A percentile compares a stretch with the other conserved stretches of the same genome.
Evolutionary conservation across 2,329 filamentous ascomycete species (phyloP).

Genomic region (Thielaviopsis punctulata): DNA sequence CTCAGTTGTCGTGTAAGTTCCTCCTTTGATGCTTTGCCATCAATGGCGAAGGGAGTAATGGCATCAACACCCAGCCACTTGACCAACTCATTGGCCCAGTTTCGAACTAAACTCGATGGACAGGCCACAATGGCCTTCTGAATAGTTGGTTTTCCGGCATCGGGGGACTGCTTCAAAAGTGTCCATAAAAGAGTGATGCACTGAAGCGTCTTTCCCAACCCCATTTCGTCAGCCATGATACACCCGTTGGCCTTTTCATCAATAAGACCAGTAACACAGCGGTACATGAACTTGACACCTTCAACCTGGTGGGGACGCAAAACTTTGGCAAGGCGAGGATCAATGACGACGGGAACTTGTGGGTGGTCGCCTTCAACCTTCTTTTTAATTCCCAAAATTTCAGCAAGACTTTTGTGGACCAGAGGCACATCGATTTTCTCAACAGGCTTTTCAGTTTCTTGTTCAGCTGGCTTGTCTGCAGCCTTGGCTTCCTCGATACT

Average conservation of each 20-base stretch:
- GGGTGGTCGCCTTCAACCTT: slow-evolving; percentile 64
- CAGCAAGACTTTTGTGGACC: slow-evolving; percentile 85
- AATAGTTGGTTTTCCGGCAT: slow-evolving; percentile 84
- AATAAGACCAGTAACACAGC: slow-evolving; percentile 85
- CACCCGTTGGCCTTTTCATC: slow-evolving; percentile 88
- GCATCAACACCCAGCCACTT: slow-evolving; percentile 95
- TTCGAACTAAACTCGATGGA: slow-evolving; percentile 86
- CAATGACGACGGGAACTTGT: slow-evolving; percentile 91
- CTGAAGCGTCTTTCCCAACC: slow-evolving; percentile 88
- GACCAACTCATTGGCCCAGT: slow-evolving; percentile 92
- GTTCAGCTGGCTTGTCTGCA: slow-evolving; percentile 22
- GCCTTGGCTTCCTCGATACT: slow-evolving; percentile 21
- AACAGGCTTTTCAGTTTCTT: slow-evolving; percentile 21
- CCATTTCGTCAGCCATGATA: slow-evolving; percentile 99
- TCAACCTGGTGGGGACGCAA: slow-evolving; percentile 93
- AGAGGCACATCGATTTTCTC: slow-evolving; percentile 50
- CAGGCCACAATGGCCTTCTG: slow-evolving; percentile 96
- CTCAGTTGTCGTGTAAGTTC: slow-evolving; percentile 78
- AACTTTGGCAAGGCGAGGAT: slow-evolving; percentile 75
- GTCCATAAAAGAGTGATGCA: slow-evolving; percentile 97
- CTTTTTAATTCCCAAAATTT: slow-evolving; percentile 90
- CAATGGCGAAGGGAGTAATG: slow-evolving; percentile 83
- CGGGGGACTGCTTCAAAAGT: slow-evolving; percentile 81
- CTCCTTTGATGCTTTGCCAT: slow-evolving; percentile 90
- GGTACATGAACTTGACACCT: slow-evolving; percentile 94